Percentiles rank a stretch among this genome's conserved stretches.
Conservation (phyloP, 1,284 basidiomycete species). For the Xerocomus nothofagi region DNA sequence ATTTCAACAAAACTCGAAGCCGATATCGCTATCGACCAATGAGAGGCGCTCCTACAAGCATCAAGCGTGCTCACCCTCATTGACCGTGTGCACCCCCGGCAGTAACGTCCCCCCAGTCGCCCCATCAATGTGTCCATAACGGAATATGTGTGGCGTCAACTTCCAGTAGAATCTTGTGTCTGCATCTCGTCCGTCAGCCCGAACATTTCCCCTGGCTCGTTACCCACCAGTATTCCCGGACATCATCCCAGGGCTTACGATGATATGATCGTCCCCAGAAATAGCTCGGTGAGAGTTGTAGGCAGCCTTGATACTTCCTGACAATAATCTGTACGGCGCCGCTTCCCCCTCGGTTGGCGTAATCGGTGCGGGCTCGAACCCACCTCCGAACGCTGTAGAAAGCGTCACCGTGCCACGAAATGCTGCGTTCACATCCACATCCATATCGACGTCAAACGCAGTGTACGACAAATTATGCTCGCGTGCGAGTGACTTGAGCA, state of each 20-base stretch:
- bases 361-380: conserved; percentile 56
- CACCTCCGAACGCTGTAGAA: conserved; percentile 38
- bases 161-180: conserved; percentile 52
- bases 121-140: conserved; percentile 41
- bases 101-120: conserved; percentile 33
- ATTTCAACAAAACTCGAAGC: conserved; percentile 43
- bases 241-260: conserved; percentile 56
- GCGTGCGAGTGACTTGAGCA: conserved; percentile 44
- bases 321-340: conserved; percentile 48
- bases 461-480: conserved; percentile 47
- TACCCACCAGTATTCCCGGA: conserved; percentile 37
- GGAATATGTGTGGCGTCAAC: conserved; percentile 49
- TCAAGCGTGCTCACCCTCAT: conserved; percentile 34
- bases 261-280: conserved; percentile 33
- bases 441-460: conserved; percentile 39
- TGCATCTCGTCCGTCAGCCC: conserved; percentile 19
- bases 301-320: conserved; percentile 50
- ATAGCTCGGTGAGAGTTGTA: conserved; percentile 40
- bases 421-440: conserved; percentile 12
- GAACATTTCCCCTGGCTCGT: neutral
- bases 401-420: conserved; percentile 42
- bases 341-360: conserved; percentile 47
- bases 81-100: conserved; percentile 52
- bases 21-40: conserved; percentile 33
- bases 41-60: neutral